Base-by-base conservation (phyloP, 1,139 yeast species). In the Lodderomyces elongisporus region DNA sequence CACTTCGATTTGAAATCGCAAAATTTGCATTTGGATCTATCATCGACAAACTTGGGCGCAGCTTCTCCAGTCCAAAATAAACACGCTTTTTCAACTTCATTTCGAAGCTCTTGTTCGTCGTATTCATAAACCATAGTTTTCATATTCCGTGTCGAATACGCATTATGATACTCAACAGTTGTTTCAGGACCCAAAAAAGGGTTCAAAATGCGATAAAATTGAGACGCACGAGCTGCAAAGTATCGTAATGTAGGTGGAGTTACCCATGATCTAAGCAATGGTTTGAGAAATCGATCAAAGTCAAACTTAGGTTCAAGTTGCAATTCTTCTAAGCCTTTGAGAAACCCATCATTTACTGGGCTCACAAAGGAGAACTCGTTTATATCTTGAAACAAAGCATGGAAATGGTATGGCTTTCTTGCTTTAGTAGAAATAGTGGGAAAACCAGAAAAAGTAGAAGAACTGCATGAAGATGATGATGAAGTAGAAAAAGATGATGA, bases 11-110 rank as follows among this genome's bases (percentile, higher is more conserved):
- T 56, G 47, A 71, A 79, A 14, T 70, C 77, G 55, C 88, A 80
- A 35, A 53, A 56, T n/a, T 56, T 60, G 50, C 87, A 79, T 35
- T 52, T 58, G n/a, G 46, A 42, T 41, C 63, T 12, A 53, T 66
- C 56, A 28, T 47, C 36, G 0, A 70, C 66, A 12, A 59, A 62
- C 4, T 41, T 40, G 0, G 85, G 80, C 4, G 48, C 46, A 27
- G 78, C 53, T 15, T 52, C 43, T 0, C 85, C 85, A 42, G 61
- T 58, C 85, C 85, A 79, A 42, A 77, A 73, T 12, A 49, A 44
- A 31, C 70, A 42, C 4, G 79, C 62, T 7, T 51, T 42, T 0
- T 41, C 31, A 2, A 70, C 49, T 9, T 63, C 56, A 4, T 41
- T 28, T 1, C 50, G 37, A 1, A 72, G 43, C 5, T 44, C 48